Conservation (phyloP, 371 early-diverging fungal genomes). For the Rozella allomycis region DNA sequence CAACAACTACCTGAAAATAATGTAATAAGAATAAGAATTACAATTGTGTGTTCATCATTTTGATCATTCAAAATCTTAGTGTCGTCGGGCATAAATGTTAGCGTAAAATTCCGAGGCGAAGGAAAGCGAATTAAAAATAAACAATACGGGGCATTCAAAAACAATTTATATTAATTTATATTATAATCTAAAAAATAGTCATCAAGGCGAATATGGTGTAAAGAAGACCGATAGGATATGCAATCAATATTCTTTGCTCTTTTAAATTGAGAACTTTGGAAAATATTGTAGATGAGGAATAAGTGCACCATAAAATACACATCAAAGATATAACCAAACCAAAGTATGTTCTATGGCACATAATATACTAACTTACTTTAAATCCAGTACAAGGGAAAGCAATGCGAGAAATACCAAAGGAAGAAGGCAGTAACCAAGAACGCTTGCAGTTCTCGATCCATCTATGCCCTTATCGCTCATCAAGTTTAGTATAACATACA, state of each 20-base stretch:
- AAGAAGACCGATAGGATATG: slow-evolving; percentile 81
- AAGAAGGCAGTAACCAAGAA: slow-evolving; percentile 84
- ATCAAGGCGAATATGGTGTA: slow-evolving; percentile 86
- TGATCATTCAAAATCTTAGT: too few species aligned
- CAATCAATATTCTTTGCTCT: slow-evolving; percentile 78
- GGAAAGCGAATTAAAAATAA: too few species aligned
- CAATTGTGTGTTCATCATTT: too few species aligned
- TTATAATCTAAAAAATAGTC: slow-evolving; percentile 49
- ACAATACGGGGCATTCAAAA: too few species aligned
- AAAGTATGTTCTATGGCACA: slow-evolving; percentile 16
- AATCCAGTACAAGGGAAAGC: slow-evolving; percentile 16
- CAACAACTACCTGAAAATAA: slow-evolving; percentile 19
- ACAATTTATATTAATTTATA: too few species aligned
- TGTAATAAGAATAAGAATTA: too few species aligned
- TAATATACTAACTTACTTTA: not conserved
- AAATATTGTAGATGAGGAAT: slow-evolving; percentile 84
- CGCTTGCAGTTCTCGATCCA: slow-evolving; percentile 66
- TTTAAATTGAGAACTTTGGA: slow-evolving; percentile 71
- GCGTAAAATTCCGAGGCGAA: too few species aligned
- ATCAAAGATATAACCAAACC: slow-evolving; percentile 35
- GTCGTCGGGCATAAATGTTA: too few species aligned
- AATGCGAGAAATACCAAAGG: slow-evolving; percentile 74
- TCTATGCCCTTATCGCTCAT: slow-evolving; percentile 80
- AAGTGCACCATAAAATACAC: slow-evolving; percentile 79
- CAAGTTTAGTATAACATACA: slow-evolving; percentile 70